Conservation (phyloP, 2,329 filamentous ascomycete genomes). For the Rosellinia necatrix region DNA sequence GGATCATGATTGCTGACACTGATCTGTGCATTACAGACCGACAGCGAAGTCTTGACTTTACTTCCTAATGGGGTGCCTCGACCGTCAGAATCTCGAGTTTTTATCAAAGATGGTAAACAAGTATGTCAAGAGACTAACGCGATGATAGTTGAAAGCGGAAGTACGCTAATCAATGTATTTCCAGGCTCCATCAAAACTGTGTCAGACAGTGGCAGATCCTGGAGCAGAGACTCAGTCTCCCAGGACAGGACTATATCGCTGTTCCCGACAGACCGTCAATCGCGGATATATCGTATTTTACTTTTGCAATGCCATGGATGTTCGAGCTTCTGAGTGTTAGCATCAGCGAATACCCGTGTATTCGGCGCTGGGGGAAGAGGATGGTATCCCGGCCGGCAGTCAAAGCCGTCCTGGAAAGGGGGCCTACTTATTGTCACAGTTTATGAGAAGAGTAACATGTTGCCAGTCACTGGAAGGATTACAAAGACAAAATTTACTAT, state of each 20-base stretch:
- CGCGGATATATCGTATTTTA: slow-evolving; percentile 44
- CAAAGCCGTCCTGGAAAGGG: slow-evolving; percentile 24
- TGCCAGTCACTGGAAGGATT: no score
- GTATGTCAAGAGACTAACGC: slow-evolving; percentile 8
- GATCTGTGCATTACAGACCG: slow-evolving; percentile 19
- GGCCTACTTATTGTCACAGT: slow-evolving; percentile 25
- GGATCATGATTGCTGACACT: neutral
- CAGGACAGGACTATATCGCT: slow-evolving; percentile 41
- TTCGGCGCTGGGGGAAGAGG: slow-evolving; percentile 36
- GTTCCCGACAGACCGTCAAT: slow-evolving; percentile 43
- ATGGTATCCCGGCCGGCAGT: slow-evolving; percentile 37
- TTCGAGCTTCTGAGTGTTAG: slow-evolving; percentile 42
- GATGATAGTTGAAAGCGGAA: neutral
- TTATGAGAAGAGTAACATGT: no score
- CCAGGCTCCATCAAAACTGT: slow-evolving; percentile 35
- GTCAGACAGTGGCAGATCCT: slow-evolving; percentile 40
- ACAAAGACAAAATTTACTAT: no score
- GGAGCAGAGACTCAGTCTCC: slow-evolving; percentile 30
- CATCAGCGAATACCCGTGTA: slow-evolving; percentile 39
- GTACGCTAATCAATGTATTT: neutral
- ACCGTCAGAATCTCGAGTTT: slow-evolving; percentile 31
- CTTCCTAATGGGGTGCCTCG: slow-evolving; percentile 39
- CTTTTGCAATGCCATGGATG: slow-evolving; percentile 46
- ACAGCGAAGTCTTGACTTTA: slow-evolving; percentile 46
- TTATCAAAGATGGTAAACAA: slow-evolving; percentile 27